phyloP scores from a whole-genome alignment of 2,329 filamentous ascomycete species.

The Curvularia sp. region DNA sequence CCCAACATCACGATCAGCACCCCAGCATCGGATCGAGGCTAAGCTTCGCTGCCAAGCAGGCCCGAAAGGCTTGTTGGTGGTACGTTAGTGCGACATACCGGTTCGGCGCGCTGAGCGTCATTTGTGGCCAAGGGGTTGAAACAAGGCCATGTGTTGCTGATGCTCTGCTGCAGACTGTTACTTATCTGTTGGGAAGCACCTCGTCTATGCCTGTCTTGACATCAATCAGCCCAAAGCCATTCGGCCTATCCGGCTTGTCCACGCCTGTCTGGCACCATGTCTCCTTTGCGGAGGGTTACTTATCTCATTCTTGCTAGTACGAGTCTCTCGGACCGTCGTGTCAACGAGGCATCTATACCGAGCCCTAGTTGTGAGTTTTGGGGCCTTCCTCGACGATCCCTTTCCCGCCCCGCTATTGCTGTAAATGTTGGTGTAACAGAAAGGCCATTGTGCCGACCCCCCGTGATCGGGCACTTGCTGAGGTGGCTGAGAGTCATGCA shows the following conservation, averaged over 20 bases:
- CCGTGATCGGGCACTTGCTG: neutral
- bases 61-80: conserved; percentile 31
- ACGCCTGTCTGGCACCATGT: neutral
- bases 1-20: conserved; percentile 9
- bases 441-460: neutral
- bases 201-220: neutral
- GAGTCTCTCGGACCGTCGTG: neutral
- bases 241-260: neutral
- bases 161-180: neutral
- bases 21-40: conserved; percentile 20
- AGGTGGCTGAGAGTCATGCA: neutral
- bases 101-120: neutral
- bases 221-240: neutral
- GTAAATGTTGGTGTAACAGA: neutral
- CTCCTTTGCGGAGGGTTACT: neutral
- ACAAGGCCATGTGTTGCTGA: neutral
- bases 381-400: neutral
- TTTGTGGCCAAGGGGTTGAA: neutral
- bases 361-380: neutral
- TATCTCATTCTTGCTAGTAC: neutral
- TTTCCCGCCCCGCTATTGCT: neutral
- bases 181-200: neutral
- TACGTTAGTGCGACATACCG: conserved; percentile 11
- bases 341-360: neutral
- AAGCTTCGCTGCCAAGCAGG: conserved; percentile 39